Percentiles rank a stretch among this genome's conserved stretches.
phyloP scores from a whole-genome alignment of 495 filamentous ascomycete species.

The Parachaetomium inaequale region DNA sequence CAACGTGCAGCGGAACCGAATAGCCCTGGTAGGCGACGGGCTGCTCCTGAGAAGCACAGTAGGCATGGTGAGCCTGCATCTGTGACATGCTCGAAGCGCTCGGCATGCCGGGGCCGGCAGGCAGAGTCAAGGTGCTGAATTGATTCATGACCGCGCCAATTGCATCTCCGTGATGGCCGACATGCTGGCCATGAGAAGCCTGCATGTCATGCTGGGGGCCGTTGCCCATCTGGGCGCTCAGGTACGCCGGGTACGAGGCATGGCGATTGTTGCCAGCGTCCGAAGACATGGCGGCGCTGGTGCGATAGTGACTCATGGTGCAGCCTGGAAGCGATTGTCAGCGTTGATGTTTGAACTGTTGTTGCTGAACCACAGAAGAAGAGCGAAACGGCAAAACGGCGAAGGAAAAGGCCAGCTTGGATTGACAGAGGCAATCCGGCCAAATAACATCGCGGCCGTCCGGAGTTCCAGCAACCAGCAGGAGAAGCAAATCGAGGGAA shows the following conservation, averaged over 20 bases:
- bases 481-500: neutral
- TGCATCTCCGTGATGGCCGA: slow-evolving; percentile 25
- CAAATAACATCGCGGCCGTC: too few relatives aligned
- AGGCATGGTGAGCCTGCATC: slow-evolving; percentile 31
- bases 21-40: slow-evolving; percentile 33
- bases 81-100: slow-evolving; percentile 22
- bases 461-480: too few relatives aligned
- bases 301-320: slow-evolving; percentile 29
- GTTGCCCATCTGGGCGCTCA: slow-evolving; percentile 23
- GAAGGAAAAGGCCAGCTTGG: too few relatives aligned
- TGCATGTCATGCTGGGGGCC: slow-evolving; percentile 26
- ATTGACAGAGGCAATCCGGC: neutral
- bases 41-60: slow-evolving; percentile 32
- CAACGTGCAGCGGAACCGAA: slow-evolving; percentile 31
- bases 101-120: slow-evolving; percentile 25
- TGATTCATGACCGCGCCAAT: slow-evolving; percentile 37
- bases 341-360: neutral
- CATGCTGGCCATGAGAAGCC: slow-evolving; percentile 28
- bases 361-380: neutral
- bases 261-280: slow-evolving; percentile 31
- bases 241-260: slow-evolving; percentile 24
- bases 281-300: slow-evolving; percentile 21
- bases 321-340: slow-evolving; percentile 11
- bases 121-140: slow-evolving; percentile 40
- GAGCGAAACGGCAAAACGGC: neutral